These are phyloP conservation scores for Symbiodinium pilosum DNA, from an alignment of 73 alveolate species.

Conservation along the genomic window DNA sequence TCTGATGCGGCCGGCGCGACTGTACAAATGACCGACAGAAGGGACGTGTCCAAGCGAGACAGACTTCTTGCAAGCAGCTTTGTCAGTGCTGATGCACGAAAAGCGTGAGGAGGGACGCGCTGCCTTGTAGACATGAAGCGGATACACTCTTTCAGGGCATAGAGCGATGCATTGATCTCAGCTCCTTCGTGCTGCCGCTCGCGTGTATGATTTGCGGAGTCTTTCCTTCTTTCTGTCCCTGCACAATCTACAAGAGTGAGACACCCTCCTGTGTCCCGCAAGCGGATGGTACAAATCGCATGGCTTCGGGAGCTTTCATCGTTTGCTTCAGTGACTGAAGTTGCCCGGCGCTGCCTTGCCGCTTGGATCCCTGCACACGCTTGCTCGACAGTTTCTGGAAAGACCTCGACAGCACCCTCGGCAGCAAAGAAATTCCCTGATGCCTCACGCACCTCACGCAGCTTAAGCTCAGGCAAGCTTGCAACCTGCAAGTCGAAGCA, in stretches of 20 bases:
- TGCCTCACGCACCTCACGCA: slow-evolving; percentile 64
- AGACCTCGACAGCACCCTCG: slow-evolving; percentile 34
- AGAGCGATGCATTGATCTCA: slow-evolving; percentile 92
- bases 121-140: slow-evolving; percentile 78
- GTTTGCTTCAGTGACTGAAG: slow-evolving; percentile 76
- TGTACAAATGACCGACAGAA: slow-evolving; percentile 62
- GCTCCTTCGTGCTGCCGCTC: slow-evolving; percentile 95
- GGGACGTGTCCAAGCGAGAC: slow-evolving; percentile 18
- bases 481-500: slow-evolving; percentile 77
- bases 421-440: slow-evolving; percentile 1
- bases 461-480: slow-evolving; percentile 50
- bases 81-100: slow-evolving; percentile 73
- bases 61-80: slow-evolving; percentile 70
- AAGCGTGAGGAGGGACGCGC: slow-evolving; percentile 85
- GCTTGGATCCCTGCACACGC: slow-evolving; percentile 34
- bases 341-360: slow-evolving; percentile 88
- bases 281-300: slow-evolving; percentile 3
- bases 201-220: slow-evolving; percentile 56
- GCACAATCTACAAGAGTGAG: slow-evolving; percentile 86
- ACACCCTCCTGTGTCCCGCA: slow-evolving; percentile 2
- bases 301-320: slow-evolving; percentile 93
- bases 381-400: background rate
- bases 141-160: slow-evolving; percentile 86
- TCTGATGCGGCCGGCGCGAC: slow-evolving; percentile 82
- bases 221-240: slow-evolving; percentile 85